These are phyloP conservation scores for Penicillium sp. DNA, from an alignment of 2,329 filamentous ascomycete genomes.

Conservation along the genomic window DNA sequence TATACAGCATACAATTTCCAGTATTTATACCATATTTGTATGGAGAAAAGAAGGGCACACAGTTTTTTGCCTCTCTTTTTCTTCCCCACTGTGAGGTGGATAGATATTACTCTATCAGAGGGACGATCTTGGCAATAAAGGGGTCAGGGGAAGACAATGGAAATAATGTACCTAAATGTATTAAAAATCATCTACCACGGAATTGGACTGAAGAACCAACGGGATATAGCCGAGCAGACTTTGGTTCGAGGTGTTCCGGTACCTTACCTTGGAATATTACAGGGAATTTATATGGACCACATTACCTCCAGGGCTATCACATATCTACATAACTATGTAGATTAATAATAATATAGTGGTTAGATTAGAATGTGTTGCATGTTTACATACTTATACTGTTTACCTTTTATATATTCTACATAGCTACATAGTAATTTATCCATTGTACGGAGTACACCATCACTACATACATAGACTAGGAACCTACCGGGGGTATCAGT, in stretches of 20 bases:
- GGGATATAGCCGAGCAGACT: slow-evolving; percentile 20
- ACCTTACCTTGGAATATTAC: neutral
- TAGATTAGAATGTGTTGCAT: too few relatives aligned
- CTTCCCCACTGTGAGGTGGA: slow-evolving; percentile 21
- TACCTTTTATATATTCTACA: neutral
- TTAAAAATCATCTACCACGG: slow-evolving; percentile 14
- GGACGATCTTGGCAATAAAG: slow-evolving; percentile 24
- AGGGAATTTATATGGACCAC: neutral
- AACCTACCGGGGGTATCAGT: neutral
- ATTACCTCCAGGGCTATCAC: neutral
- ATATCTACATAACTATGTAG: too few relatives aligned
- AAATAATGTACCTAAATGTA: neutral
- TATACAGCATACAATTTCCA: neutral
- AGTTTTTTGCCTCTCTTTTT: slow-evolving; percentile 15
- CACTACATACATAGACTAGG: too few relatives aligned
- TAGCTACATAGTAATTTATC: neutral
- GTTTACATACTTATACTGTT: neutral
- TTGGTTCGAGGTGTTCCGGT: slow-evolving; percentile 9
- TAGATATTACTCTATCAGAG: slow-evolving; percentile 10
- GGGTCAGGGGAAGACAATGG: neutral
- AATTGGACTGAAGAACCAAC: slow-evolving; percentile 10
- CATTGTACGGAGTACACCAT: neutral
- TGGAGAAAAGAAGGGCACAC: slow-evolving; percentile 13
- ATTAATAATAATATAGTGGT: too few relatives aligned
- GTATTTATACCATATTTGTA: slow-evolving; percentile 6